Evolutionary conservation across 2,329 filamentous ascomycete species (phyloP), one percentile per base, ranked within the genome.

Genomic region (Clonostachys rhizophaga): DNA sequence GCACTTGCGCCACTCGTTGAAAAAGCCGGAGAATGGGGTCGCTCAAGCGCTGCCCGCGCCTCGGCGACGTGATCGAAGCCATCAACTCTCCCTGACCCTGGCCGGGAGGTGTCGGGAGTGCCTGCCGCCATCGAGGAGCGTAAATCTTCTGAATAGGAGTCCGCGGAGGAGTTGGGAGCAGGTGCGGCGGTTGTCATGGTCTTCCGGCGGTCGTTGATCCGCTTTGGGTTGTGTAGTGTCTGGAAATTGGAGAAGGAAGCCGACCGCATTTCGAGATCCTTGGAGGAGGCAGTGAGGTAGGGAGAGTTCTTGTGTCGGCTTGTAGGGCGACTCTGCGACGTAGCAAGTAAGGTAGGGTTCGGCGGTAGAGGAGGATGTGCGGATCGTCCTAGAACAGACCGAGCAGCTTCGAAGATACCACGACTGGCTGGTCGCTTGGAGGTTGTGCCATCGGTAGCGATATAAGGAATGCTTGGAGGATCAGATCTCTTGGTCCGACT

Each of bases 71-170:
- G 34, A 14, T 12, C 43, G 34, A 24, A 17, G 43, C 14, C 55
- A 16, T 63, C 49, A 1, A 59, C 61, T 51, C 61, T 65, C 45
- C 68, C 67, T 1, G 69, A 72, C 43, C 70, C 63, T 1, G 69
- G 66, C 12, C 68, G 62, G 1, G 69, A 70, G 0, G 64, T 67
- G 46, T 68, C 60, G 1, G 69, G 69, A 5, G 69, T 72, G 46
- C 66, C 67, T 16, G 62, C 56, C 8, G 54, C 54, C 2, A 66
- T 66, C 0, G 60, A 47, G 6, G 67, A 65, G 16, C 62, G 65
- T 12, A 66, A 58, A 5, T 64, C 66, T 5, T 71, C 69, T 1
- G 63, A 68, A 44, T 62, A 64, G 5, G 67, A 68, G 8, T 65
- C 65, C 1, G 69, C 66, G 2, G 65, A 66, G 3, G 64, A 66